Base-by-base conservation (phyloP, 345 rosid genomes). In the Balakata baccata region DNA sequence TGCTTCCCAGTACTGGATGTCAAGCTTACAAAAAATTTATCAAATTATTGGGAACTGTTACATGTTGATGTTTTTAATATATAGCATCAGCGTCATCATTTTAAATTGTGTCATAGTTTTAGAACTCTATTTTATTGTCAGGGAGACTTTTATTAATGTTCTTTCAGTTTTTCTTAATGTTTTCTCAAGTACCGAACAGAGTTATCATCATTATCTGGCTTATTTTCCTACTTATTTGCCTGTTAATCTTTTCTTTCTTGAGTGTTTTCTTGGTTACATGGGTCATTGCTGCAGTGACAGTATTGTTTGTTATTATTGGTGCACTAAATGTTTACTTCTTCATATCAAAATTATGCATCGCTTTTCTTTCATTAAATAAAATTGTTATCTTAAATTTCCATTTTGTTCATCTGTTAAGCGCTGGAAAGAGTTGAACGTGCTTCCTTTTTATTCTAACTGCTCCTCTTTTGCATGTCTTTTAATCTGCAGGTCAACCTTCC, bases 401-500 rank as follows among this genome's bases (percentile, higher is more conserved):
- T 22, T 18, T 69, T 43, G 59, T 23, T 47, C 22, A 14, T 39
- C 37, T 58, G 25, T 23, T 34, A 46, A 34, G 29, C 6, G 37
- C 56, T 62, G 23, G 57, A 49, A 47, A 54, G 17, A 69, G 34
- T 57, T 38, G 5, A 46, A 22, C 47, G 7, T 9, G 14, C 18
- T 20, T 71, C 5, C 9, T 61, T 29, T 13, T 34, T 58, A 8
- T 57, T 45, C 11, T 12, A 43, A 64, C 64, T 50, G 47, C 20
- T 14, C 57, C n/a, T 46, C 23, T 51, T 51, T 7, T 69, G 23
- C 12, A 7, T 10, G 11, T 61, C 20, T 16, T 75, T 69, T 46
- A 39, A 68, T 75, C 61, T 46, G 83, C 86, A 95, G 99, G 99
- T 95, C 82, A 94, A 92, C 79, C 90, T 95, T 71, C 88, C 92